Evolutionary conservation across 2,329 filamentous ascomycete genomes (phyloP).

Genomic region (Colletotrichum siamense): DNA sequence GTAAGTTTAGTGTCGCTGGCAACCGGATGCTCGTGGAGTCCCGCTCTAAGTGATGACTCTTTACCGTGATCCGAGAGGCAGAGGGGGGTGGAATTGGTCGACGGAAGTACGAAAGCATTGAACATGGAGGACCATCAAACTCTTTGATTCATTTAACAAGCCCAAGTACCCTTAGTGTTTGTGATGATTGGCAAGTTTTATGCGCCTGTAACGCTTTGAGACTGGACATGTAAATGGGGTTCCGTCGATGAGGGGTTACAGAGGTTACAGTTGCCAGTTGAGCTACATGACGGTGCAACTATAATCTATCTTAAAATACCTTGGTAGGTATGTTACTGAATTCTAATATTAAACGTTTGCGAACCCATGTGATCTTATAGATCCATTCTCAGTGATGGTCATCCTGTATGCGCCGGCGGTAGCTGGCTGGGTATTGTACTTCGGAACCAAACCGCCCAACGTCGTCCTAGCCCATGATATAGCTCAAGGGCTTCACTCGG

Average conservation of each 20-base stretch:
- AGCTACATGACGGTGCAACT: background rate
- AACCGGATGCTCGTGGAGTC: rapidly evolving
- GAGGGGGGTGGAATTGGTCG: background rate
- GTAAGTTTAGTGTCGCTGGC: background rate
- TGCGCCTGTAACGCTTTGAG: background rate
- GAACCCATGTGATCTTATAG: background rate
- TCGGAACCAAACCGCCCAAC: background rate
- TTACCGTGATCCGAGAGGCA: background rate
- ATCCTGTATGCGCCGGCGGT: background rate
- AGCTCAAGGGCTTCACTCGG: background rate
- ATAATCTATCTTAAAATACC: background rate
- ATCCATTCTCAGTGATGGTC: background rate
- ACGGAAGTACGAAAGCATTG: background rate
- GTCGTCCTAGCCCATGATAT: background rate
- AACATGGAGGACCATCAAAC: too few species aligned
- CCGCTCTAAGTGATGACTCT: background rate
- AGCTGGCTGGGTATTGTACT: background rate
- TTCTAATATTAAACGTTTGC: background rate
- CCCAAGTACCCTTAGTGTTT: too few species aligned
- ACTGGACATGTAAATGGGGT: background rate
- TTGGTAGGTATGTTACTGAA: background rate
- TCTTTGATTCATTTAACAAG: too few species aligned
- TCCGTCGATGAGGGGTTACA: background rate
- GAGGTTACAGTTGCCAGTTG: background rate
- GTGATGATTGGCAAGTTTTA: background rate